Conservation (phyloP, 192 early-diverging fungal species). For the Linnemannia elongata region DNA sequence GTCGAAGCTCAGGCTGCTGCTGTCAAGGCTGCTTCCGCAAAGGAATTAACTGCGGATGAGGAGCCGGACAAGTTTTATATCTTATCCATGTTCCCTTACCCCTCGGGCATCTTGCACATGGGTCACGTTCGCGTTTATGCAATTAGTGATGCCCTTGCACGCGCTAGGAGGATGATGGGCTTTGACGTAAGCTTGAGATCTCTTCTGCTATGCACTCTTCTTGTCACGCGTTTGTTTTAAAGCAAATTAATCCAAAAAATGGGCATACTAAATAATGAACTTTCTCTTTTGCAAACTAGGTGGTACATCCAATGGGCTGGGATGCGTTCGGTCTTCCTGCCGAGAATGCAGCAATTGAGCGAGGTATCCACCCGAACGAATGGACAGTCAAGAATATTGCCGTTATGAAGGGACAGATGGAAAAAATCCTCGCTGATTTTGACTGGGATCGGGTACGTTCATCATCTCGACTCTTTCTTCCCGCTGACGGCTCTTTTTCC, state of each 20-base stretch:
- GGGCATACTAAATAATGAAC: background rate
- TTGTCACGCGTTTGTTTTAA: background rate
- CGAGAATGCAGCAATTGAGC: slow-evolving; percentile 95
- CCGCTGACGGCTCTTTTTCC: background rate
- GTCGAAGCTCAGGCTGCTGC: background rate
- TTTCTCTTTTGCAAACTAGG: slow-evolving; percentile 39
- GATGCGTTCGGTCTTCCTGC: slow-evolving; percentile 98
- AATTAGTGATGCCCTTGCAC: slow-evolving; percentile 87
- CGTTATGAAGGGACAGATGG: slow-evolving; percentile 86
- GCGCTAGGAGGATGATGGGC: slow-evolving; percentile 83
- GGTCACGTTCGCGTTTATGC: slow-evolving; percentile 98
- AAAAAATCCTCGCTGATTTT: slow-evolving; percentile 82
- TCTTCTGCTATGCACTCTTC: background rate
- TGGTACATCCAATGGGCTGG: slow-evolving; percentile 96
- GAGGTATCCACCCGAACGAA: slow-evolving; percentile 77
- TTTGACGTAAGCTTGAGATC: slow-evolving; percentile 64
- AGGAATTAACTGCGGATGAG: background rate
- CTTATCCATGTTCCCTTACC: slow-evolving; percentile 97
- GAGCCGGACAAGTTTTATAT: slow-evolving; percentile 79
- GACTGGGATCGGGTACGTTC: slow-evolving; percentile 86
- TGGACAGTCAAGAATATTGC: slow-evolving; percentile 92
- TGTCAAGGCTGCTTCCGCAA: background rate
- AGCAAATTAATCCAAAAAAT: background rate
- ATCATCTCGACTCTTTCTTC: background rate
- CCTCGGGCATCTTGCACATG: slow-evolving; percentile 93